Percentiles rank a stretch among this genome's conserved stretches.
Evolutionary conservation across 1,139 yeast species (phyloP).

Genomic region (Suhomyces terraborum): DNA sequence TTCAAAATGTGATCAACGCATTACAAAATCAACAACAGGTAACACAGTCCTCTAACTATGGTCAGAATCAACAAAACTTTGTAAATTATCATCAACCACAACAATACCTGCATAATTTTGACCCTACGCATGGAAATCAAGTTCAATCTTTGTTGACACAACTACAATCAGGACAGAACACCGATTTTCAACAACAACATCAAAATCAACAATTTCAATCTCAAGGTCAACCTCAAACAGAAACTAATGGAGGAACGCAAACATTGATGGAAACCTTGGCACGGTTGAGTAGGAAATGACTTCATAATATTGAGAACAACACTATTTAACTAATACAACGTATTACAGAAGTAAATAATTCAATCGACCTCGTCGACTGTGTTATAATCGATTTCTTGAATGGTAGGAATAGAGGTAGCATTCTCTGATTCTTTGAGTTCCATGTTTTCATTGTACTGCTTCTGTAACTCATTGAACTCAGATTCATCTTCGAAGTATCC

Average conservation of each 20-base stretch:
- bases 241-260: constrained; percentile 14
- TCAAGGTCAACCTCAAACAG: constrained; percentile 2
- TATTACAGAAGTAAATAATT: background rate
- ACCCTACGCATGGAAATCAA: constrained; percentile 24
- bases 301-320: background rate
- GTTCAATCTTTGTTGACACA: constrained; percentile 34
- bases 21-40: constrained; percentile 19
- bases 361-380: constrained; percentile 22
- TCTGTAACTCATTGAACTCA: constrained; percentile 28
- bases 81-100: constrained; percentile 18
- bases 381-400: constrained; percentile 8
- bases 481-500: constrained; percentile 34
- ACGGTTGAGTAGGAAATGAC: constrained; percentile 26
- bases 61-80: constrained; percentile 1
- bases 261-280: constrained; percentile 44
- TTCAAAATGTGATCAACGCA: constrained; percentile 22
- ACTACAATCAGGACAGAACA: constrained; percentile 24
- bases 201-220: too few relatives aligned
- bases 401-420: constrained; percentile 2
- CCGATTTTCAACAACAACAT: constrained; percentile 17
- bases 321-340: background rate
- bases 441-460: constrained; percentile 24
- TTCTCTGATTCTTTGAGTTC: constrained; percentile 13
- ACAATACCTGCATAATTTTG: constrained; percentile 15
- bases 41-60: constrained; percentile 3